A percentile compares a stretch with the other conserved stretches of the same genome.
Conservation (phyloP, 108 stramenopile genomes). For the Cyclostephanos invisitatus region DNA sequence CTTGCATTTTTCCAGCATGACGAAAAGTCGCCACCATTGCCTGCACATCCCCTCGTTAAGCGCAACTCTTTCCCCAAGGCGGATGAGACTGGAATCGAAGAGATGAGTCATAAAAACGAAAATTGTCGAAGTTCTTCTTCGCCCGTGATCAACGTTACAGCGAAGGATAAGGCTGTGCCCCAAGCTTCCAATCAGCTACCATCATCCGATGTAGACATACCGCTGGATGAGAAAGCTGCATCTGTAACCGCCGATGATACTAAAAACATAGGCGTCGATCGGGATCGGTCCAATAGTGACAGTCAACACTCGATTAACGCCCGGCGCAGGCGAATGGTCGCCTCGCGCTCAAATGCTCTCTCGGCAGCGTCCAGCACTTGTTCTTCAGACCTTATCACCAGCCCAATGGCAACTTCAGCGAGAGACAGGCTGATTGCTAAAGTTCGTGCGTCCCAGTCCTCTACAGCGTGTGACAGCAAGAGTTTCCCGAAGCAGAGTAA, state of each 20-base stretch:
- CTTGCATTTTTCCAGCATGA: no score
- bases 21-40: not conserved
- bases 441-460: conserved; percentile 8
- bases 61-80: not conserved
- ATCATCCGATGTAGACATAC: not conserved
- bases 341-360: conserved; percentile 2
- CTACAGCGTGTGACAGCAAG: not conserved
- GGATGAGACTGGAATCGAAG: not conserved
- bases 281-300: conserved; percentile 6
- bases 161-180: not conserved
- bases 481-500: not conserved
- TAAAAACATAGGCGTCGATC: not conserved
- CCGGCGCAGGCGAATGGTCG: conserved; percentile 20
- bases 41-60: not conserved
- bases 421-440: conserved; percentile 7
- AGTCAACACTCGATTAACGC: conserved; percentile 14
- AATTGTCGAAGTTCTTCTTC: not conserved
- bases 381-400: not conserved
- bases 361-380: not conserved
- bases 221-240: not conserved
- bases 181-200: not conserved
- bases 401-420: not conserved
- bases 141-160: not conserved
- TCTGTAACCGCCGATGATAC: not conserved
- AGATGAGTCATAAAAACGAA: not conserved